These are phyloP conservation scores for Pyricularia grisea DNA, from an alignment of 2,329 filamentous ascomycete genomes.

Conservation along the genomic window DNA sequence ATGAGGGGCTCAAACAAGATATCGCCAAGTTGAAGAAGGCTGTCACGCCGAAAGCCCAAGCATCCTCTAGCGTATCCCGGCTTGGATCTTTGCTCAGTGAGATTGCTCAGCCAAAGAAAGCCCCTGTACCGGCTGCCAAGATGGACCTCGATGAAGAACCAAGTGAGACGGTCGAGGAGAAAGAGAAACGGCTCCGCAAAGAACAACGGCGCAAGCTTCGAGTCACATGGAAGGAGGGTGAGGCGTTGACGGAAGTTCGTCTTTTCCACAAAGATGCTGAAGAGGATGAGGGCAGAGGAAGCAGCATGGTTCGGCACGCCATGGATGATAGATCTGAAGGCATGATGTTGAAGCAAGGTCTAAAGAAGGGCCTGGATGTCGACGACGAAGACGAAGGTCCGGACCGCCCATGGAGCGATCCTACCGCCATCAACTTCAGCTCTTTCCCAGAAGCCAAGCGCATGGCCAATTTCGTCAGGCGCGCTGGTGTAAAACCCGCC, in stretches of 20 bases:
- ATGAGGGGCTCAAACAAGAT: conserved; percentile 12
- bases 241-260: conserved; percentile 55
- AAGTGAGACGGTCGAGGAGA: conserved; percentile 59
- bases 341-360: conserved; percentile 52
- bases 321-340: conserved; percentile 66
- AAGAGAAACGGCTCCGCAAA: conserved; percentile 58
- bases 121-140: conserved; percentile 25
- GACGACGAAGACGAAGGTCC: conserved; percentile 48
- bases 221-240: conserved; percentile 62
- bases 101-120: conserved; percentile 42
- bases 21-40: conserved; percentile 15
- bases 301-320: conserved; percentile 62
- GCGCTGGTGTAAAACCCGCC: conserved; percentile 41
- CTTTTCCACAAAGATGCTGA: conserved; percentile 66
- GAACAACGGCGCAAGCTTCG: conserved; percentile 61
- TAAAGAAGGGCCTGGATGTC: conserved; percentile 23
- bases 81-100: conserved; percentile 46
- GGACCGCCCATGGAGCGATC: conserved; percentile 42
- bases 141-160: conserved; percentile 34
- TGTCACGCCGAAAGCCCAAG: conserved; percentile 17
- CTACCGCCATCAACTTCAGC: conserved; percentile 35
- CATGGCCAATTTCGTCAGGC: conserved; percentile 40
- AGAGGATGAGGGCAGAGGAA: conserved; percentile 59
- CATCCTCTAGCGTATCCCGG: conserved; percentile 30
- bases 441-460: conserved; percentile 34